Percentiles rank a stretch among this genome's conserved stretches.
Evolutionary conservation across 441 rosid genomes (phyloP).

Genomic region (Pelargonium hybrid): DNA sequence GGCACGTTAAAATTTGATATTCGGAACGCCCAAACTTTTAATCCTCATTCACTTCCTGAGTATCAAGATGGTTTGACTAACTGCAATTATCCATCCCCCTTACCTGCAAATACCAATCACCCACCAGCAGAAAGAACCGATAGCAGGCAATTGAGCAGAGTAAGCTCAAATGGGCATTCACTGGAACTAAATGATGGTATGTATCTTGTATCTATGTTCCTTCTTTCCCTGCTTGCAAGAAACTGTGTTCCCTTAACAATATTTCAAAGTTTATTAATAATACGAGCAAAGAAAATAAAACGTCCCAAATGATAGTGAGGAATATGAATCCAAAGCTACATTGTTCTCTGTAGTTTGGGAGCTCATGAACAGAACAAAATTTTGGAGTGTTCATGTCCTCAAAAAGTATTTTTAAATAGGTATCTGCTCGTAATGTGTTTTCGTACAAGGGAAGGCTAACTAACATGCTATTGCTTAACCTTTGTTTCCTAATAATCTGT

Average conservation of each 20-base stretch:
- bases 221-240: neutral
- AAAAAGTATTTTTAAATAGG: neutral
- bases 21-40: slow-evolving; percentile 26
- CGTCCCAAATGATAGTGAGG: neutral
- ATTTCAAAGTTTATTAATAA: neutral
- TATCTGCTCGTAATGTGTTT: neutral
- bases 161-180: slow-evolving; percentile 28
- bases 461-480: neutral
- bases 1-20: slow-evolving; percentile 29
- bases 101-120: slow-evolving; percentile 25
- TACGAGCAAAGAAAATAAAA: neutral
- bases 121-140: slow-evolving; percentile 32
- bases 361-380: neutral
- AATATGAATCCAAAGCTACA: neutral
- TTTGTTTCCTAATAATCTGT: neutral
- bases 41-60: slow-evolving; percentile 45
- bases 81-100: slow-evolving; percentile 28
- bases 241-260: neutral
- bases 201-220: neutral
- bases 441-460: neutral
- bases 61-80: slow-evolving; percentile 36
- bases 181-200: slow-evolving; percentile 28
- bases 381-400: neutral
- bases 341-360: neutral
- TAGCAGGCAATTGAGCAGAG: slow-evolving; percentile 25